These are phyloP conservation scores for Brasenia schreberi DNA, from an alignment of 164 flowering plant species.

Conservation along the genomic window DNA sequence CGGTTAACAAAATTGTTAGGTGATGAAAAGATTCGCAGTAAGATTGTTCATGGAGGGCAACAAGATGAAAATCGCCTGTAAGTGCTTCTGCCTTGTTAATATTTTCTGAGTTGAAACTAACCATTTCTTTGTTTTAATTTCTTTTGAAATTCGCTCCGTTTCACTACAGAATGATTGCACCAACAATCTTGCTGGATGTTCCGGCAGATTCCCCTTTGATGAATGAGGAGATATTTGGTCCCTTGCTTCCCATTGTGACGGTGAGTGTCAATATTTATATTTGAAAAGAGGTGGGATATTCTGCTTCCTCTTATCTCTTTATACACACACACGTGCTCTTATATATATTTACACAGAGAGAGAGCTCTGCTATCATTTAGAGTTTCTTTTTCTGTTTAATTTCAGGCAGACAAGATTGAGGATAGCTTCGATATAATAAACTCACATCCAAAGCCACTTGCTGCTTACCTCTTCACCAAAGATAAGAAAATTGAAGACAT, in stretches of 20 bases:
- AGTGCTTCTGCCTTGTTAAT: not conserved
- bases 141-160: not conserved
- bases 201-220: conserved; percentile 69
- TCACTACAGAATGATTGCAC: conserved; percentile 55
- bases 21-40: conserved; percentile 47
- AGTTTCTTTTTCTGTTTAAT: not conserved
- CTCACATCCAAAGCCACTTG: conserved; percentile 64
- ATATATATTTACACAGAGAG: not conserved
- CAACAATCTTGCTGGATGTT: conserved; percentile 77
- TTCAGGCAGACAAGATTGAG: conserved; percentile 58
- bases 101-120: too few species aligned
- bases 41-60: conserved; percentile 72
- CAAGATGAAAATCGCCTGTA: conserved; percentile 52
- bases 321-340: too few species aligned
- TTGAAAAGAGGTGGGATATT: too few species aligned
- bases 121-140: too few species aligned
- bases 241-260: conserved; percentile 82
- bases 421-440: conserved; percentile 83
- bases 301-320: too few species aligned
- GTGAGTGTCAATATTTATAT: conserved; percentile 22
- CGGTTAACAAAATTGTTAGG: conserved; percentile 37
- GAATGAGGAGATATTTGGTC: conserved; percentile 92
- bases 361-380: not conserved
- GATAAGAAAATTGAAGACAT: conserved; percentile 35
- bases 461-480: conserved; percentile 59